Percentiles rank a stretch among this genome's conserved stretches.
These are phyloP conservation scores for Fusarium fujikuroi DNA, from an alignment of 2,329 filamentous ascomycete genomes.

Conservation along the genomic window DNA sequence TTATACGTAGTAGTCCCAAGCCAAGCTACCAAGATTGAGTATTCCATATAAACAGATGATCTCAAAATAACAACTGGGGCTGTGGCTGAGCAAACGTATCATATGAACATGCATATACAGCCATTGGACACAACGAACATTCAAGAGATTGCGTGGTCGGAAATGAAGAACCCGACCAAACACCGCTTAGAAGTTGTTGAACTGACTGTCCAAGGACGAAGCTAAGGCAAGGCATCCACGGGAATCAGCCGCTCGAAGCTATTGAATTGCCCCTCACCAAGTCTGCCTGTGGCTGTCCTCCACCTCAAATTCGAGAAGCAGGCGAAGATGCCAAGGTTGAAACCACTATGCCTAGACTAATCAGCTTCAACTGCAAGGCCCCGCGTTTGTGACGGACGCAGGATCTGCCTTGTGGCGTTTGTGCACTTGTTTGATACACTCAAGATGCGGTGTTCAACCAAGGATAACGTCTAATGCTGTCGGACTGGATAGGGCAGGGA, in stretches of 20 bases:
- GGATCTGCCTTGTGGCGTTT: background rate
- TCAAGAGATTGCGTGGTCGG: background rate
- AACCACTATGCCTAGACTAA: background rate
- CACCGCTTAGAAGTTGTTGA: background rate
- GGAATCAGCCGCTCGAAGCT: conserved; percentile 1
- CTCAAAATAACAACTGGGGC: conserved; percentile 39
- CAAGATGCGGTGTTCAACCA: background rate
- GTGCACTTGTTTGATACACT: background rate
- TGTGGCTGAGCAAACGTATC: conserved; percentile 36
- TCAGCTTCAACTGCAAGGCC: background rate
- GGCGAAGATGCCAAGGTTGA: conserved; percentile 6
- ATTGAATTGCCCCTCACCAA: conserved; percentile 2
- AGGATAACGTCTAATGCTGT: background rate
- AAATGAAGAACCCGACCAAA: background rate
- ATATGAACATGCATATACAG: background rate
- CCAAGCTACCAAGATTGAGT: background rate
- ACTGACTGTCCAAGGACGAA: background rate
- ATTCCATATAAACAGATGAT: conserved; percentile 1
- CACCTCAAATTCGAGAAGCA: conserved; percentile 1
- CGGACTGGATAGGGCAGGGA: conserved; percentile 1
- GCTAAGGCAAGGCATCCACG: background rate
- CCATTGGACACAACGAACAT: background rate
- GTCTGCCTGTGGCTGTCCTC: background rate
- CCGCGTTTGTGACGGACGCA: background rate
- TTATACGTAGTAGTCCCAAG: background rate